A percentile compares a stretch with the other conserved stretches of the same genome.
phyloP scores from a whole-genome alignment of 116 monocot species.

The Thalassia testudinum region DNA sequence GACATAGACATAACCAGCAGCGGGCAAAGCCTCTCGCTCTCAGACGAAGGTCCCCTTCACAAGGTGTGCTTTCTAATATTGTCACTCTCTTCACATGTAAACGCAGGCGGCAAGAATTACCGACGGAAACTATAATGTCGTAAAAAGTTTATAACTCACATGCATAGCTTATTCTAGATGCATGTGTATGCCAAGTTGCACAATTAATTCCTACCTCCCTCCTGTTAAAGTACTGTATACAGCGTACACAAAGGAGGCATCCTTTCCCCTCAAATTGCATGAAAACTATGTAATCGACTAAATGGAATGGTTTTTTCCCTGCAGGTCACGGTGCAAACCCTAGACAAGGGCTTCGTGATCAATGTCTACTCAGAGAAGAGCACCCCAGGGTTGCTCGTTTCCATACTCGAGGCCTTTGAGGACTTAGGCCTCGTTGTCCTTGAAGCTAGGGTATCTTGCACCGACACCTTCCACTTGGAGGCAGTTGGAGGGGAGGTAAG shows the following conservation, averaged over 20 bases:
- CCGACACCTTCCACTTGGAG: slow-evolving; percentile 51
- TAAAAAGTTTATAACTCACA: too few relatives aligned
- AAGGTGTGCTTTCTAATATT: not conserved
- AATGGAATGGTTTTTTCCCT: too few relatives aligned
- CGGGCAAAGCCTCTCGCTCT: not conserved
- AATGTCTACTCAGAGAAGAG: slow-evolving; percentile 55
- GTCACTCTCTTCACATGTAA: not conserved
- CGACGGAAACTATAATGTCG: too few relatives aligned
- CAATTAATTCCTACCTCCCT: too few relatives aligned
- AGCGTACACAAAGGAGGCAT: too few relatives aligned
- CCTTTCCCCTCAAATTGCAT: too few relatives aligned
- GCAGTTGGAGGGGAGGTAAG: slow-evolving; percentile 76
- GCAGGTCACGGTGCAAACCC: slow-evolving; percentile 75
- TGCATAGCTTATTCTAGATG: too few relatives aligned
- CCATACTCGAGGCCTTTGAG: slow-evolving; percentile 62
- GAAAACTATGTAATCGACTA: too few relatives aligned
- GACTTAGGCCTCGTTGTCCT: slow-evolving; percentile 66
- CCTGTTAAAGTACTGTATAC: too few relatives aligned
- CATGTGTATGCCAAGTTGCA: too few relatives aligned
- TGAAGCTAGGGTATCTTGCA: slow-evolving; percentile 84
- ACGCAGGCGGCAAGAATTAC: too few relatives aligned
- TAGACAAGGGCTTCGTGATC: slow-evolving; percentile 60
- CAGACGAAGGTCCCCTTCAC: not conserved
- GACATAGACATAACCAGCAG: slow-evolving; percentile 6
- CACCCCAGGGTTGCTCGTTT: slow-evolving; percentile 55